Base-by-base conservation (phyloP, 352 stramenopile genomes). In the Globisporangium perplexum region DNA sequence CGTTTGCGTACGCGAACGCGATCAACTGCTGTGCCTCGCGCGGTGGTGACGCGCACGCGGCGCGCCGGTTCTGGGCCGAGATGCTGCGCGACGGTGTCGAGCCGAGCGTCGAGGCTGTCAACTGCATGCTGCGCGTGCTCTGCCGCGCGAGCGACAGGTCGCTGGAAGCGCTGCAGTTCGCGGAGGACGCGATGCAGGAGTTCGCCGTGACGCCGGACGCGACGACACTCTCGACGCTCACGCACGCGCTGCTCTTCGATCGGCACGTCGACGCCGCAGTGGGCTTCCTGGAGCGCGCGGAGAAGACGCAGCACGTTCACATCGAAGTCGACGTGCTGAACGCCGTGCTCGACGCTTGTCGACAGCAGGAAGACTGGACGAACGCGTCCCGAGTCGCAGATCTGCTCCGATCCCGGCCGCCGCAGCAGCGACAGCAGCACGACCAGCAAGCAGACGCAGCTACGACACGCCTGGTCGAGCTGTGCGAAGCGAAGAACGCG, bases 111-210 rank as follows among this genome's bases (percentile, higher is more conserved):
- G 68, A 78, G 42, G 66, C 66, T 10, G 46, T 86, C 20, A 88
- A 89, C 46, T 66, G 74, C 1, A 79, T 89, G 67, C n/a, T 87
- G 45, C 71, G 77, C 44, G 78, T 83, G n/a, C 85, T 77, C 46
- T 58, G 66, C 1, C 63, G 76, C 7, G 57, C 62, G 8, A 46
- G 33, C 20, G 63, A 63, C 23, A 60, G 68, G 12, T 86, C 74
- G 11, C 55, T 73, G 26, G 39, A 74, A 8, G 68, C 71, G 18
- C 57, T 80, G 7, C 53, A 42, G 20, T 72, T 62, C 31, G 68
- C 58, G 24, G 64, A 48, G 3, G 30, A 55, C 7, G 63, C 66
- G 4, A n/a, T 60, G 6, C 44, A 63, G 26, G 63, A 75, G 14
- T 88, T 74, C 53, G 45, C 53, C 0, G 31, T 90, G 10, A 31